phyloP scores from a whole-genome alignment of 495 filamentous ascomycete genomes.

The Tricharina praecox region DNA sequence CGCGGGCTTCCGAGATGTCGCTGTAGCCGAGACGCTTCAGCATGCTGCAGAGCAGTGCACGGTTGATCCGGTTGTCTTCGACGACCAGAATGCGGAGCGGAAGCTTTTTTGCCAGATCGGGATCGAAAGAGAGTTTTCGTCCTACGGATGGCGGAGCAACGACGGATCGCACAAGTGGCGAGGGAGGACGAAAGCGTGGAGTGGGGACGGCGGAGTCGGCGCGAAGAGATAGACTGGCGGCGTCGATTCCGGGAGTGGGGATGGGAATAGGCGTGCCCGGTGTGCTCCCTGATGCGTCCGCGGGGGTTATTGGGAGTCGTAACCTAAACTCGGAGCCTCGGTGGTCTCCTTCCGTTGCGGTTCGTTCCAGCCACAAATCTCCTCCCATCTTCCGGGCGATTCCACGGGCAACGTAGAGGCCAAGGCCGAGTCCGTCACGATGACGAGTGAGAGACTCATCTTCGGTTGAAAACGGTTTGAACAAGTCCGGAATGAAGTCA shows the following conservation, averaged over 20 bases:
- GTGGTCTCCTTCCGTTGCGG: conserved; percentile 48
- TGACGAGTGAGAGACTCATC: conserved; percentile 56
- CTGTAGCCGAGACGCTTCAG: conserved; percentile 52
- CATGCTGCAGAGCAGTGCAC: conserved; percentile 54
- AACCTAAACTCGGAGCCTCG: conserved; percentile 63
- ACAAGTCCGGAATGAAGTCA: conserved; percentile 52
- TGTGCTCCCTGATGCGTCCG: conserved; percentile 28
- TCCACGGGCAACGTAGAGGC: conserved; percentile 60
- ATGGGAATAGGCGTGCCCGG: conserved; percentile 28
- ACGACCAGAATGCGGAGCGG: conserved; percentile 52
- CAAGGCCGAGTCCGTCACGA: conserved; percentile 58
- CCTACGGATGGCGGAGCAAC: neutral
- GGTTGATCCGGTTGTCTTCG: conserved; percentile 68
- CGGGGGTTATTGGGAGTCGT: conserved; percentile 44
- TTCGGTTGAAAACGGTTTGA: conserved; percentile 58
- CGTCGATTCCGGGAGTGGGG: neutral
- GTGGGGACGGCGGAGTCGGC: neutral
- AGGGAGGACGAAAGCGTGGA: conserved; percentile 6
- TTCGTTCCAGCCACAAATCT: conserved; percentile 50
- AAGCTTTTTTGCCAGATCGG: conserved; percentile 13
- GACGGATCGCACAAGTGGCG: conserved; percentile 1
- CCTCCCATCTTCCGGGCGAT: conserved; percentile 60
- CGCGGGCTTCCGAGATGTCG: conserved; percentile 49
- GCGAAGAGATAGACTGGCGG: neutral
- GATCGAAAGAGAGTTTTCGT: conserved; percentile 9